A percentile compares a stretch with the other conserved stretches of the same genome.
Evolutionary conservation across 805 yeast species (phyloP).

Genomic region (Kregervanrija delftensis): DNA sequence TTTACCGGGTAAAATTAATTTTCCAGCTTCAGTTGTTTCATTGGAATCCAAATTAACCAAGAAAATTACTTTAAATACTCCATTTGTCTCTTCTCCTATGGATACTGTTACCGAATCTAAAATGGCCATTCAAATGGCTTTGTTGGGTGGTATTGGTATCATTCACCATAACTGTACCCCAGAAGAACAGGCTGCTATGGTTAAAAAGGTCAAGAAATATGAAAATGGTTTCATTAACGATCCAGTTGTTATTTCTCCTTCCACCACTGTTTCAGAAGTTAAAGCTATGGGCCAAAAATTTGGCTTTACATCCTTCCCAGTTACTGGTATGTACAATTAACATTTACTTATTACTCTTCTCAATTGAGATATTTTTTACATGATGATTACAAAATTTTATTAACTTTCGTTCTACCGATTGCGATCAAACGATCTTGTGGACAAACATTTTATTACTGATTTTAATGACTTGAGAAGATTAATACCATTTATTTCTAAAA

Average conservation of each 20-base stretch:
- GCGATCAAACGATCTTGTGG: constrained; percentile 97
- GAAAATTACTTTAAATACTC: constrained; percentile 85
- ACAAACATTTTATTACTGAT: constrained; percentile 42
- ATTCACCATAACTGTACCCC: constrained; percentile 95
- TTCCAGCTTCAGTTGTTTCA: constrained; percentile 71
- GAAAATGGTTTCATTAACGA: constrained; percentile 97
- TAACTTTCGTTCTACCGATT: constrained; percentile 99
- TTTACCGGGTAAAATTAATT: constrained; percentile 89
- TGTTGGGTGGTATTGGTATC: constrained; percentile 97
- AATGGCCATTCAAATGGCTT: constrained; percentile 98
- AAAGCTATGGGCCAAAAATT: constrained; percentile 58
- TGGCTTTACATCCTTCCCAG: constrained; percentile 98
- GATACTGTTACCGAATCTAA: constrained; percentile 96
- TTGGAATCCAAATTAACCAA: constrained; percentile 87
- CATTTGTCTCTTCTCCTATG: constrained; percentile 98
- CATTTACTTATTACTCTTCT: not conserved
- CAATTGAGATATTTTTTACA: constrained; percentile 7
- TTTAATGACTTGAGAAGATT: not conserved
- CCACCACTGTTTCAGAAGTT: constrained; percentile 73
- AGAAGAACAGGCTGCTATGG: constrained; percentile 99
- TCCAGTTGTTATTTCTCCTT: constrained; percentile 81
- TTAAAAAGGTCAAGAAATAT: constrained; percentile 88
- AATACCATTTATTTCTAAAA: too few species aligned
- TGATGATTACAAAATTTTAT: constrained; percentile 51
- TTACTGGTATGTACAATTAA: constrained; percentile 79